Evolutionary conservation across 23 red algal species (phyloP).

Genomic region (Gracilariopsis chorda): DNA sequence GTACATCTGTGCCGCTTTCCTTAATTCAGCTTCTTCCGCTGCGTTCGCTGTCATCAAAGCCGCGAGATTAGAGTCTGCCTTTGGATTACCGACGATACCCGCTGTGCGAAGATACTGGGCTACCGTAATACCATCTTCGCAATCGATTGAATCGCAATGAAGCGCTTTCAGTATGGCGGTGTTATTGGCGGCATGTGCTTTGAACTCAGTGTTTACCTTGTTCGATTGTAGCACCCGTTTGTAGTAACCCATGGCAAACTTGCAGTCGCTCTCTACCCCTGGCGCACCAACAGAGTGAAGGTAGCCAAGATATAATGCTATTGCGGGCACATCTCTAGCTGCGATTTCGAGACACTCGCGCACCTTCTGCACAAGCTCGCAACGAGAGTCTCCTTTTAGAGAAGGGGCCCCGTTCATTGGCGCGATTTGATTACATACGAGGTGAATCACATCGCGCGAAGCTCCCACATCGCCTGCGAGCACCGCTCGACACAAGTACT

Average conservation of each 20-base stretch:
- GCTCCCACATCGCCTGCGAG: slow-evolving; percentile 29
- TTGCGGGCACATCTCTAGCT: slow-evolving; percentile 27
- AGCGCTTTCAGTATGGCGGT: slow-evolving; percentile 31
- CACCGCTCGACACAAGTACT: slow-evolving; percentile 19
- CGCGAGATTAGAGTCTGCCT: slow-evolving; percentile 32
- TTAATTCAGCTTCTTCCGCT: not conserved
- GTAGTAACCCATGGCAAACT: slow-evolving; percentile 15
- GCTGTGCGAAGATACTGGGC: slow-evolving; percentile 1
- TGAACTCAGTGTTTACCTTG: slow-evolving; percentile 10
- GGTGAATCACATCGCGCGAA: slow-evolving; percentile 27
- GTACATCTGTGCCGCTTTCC: slow-evolving; percentile 26
- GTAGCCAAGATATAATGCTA: slow-evolving; percentile 39
- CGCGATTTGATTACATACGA: not conserved
- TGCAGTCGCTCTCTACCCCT: slow-evolving; percentile 30
- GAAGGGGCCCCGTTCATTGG: not conserved
- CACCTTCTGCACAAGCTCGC: not conserved
- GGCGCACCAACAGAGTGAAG: slow-evolving; percentile 14
- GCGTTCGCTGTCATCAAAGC: not conserved
- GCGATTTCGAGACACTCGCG: slow-evolving; percentile 37
- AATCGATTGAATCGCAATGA: not conserved
- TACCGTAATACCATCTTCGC: not conserved
- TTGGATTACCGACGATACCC: not conserved
- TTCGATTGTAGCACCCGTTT: slow-evolving; percentile 16
- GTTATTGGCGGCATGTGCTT: slow-evolving; percentile 55
- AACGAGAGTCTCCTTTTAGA: not conserved